Evolutionary conservation across 2,329 filamentous ascomycete genomes (phyloP).

Genomic region (Cladophialophora chaetospira): DNA sequence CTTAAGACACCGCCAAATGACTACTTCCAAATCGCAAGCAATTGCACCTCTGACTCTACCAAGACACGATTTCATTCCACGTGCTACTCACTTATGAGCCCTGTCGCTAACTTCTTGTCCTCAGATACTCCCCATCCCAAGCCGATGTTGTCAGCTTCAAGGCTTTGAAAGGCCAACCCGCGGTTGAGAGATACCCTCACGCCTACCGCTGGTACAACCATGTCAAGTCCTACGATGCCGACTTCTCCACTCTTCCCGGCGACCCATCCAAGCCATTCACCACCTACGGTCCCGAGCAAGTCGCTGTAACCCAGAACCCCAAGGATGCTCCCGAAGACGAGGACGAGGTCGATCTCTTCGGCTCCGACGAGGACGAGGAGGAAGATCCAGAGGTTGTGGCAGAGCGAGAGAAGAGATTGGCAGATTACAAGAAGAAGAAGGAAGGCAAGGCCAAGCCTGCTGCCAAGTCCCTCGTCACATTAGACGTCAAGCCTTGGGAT

Average conservation of each 20-base stretch:
- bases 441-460: conserved; percentile 84
- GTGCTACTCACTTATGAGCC: conserved; percentile 6
- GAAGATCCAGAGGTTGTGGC: conserved; percentile 84
- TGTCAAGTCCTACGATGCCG: conserved; percentile 86
- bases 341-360: conserved; percentile 90
- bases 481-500: conserved; percentile 99
- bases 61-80: conserved; percentile 28
- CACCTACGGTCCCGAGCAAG: conserved; percentile 83
- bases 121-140: conserved; percentile 73
- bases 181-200: conserved; percentile 85
- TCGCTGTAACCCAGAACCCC: conserved; percentile 78
- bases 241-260: conserved; percentile 88
- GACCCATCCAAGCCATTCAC: conserved; percentile 87
- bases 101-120: conserved; percentile 19
- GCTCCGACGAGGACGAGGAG: conserved; percentile 89
- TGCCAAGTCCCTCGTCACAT: conserved; percentile 93
- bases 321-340: conserved; percentile 76
- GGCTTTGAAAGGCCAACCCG: conserved; percentile 74
- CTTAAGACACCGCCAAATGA: conserved; percentile 87
- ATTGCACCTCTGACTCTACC: conserved; percentile 71
- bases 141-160: conserved; percentile 97
- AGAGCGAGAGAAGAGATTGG: conserved; percentile 85
- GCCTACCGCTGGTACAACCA: conserved; percentile 99
- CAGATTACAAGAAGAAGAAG: conserved; percentile 97
- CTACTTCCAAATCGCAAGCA: conserved; percentile 71